Conservation (phyloP, 2,329 filamentous ascomycete genomes). For the Decorospora gaudefroyi region DNA sequence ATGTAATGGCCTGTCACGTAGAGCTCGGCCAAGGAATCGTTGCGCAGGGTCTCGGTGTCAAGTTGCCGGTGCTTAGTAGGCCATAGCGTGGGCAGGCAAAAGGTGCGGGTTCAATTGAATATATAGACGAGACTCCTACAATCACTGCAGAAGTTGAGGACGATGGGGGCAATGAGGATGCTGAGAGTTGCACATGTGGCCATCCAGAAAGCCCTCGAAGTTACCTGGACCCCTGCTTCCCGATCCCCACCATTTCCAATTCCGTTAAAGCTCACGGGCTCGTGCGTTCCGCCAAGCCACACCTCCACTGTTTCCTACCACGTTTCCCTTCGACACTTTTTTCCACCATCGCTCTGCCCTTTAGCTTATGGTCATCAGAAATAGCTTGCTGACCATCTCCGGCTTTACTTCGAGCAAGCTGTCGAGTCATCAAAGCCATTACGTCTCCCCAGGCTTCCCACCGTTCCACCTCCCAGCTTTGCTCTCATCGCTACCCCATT, state of each 20-base stretch:
- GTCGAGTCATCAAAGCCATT: too few species aligned
- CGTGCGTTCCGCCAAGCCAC: constrained; percentile 7
- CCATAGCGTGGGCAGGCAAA: constrained; percentile 7
- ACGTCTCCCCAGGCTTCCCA: too few species aligned
- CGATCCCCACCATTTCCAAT: constrained; percentile 10
- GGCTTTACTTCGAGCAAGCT: too few species aligned
- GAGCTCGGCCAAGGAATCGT: constrained; percentile 12
- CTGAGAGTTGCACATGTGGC: constrained; percentile 14
- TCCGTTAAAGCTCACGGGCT: constrained; percentile 4
- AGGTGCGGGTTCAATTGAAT: constrained; percentile 15
- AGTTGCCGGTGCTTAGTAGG: constrained; percentile 6
- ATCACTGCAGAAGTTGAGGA: constrained; percentile 2
- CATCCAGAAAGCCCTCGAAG: constrained; percentile 27
- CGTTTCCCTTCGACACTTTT: background rate
- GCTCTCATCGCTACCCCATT: too few species aligned
- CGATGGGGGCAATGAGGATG: constrained; percentile 5
- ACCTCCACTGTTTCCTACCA: constrained; percentile 5
- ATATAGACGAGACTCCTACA: constrained; percentile 7
- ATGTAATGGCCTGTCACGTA: constrained; percentile 12
- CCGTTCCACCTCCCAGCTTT: too few species aligned
- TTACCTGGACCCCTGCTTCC: constrained; percentile 19
- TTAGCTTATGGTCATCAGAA: too few species aligned
- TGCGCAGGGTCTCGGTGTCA: constrained; percentile 9
- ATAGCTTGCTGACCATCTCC: too few species aligned
- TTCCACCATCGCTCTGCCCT: background rate